Base-by-base conservation (phyloP, 2,329 filamentous ascomycete species). In the Tolypocladium inflatum region DNA sequence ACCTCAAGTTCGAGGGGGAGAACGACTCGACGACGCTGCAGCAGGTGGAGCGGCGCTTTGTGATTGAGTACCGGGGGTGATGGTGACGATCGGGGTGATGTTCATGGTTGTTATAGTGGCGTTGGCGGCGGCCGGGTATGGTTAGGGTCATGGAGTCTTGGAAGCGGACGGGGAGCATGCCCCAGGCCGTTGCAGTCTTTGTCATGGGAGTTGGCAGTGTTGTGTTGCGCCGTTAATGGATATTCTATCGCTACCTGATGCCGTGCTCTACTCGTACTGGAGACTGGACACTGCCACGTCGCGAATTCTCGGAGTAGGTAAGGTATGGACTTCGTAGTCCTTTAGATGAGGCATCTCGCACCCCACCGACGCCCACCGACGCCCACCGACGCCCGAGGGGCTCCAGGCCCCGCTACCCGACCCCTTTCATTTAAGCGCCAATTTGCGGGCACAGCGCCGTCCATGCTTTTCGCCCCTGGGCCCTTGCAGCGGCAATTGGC, bases 1-100 rank as follows among this genome's bases (percentile, higher is more conserved):
- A 82, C 58, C 76, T 93, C 62, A 85, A 89, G 62, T 93, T 93
- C 65, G 90, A 93, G 68, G 89, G 89, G 17, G 88, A 91, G 65
- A 88, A 90, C 68, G 87, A 87, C 66, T 81, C 78, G 61, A 86
- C 85, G 64, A 90, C 85, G 62, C 82, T 89, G 69, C 88, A 90
- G 72, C 83, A 88, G 63, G 89, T 93, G 30, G 88, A 89, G 64
- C 77, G 87, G 59, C 80, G 89, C 55, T 89, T 89, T 68, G 89
- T 93, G 10, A 80, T 93, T 55, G 89, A 93, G 66, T 88, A 89
- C 64, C 77, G 84, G 50, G 65, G 67, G 21, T 76, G 61, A 64
- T 54, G 41, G 21, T 21, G 21, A 11, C 11, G 11, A 11, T 26
- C n/a, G n/a, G 26, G 45, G 15, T 30, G n/a, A 30, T 17, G 23